Evolutionary conservation across 352 stramenopile genomes (phyloP).

Genomic region (Pseudoperonospora humuli): DNA sequence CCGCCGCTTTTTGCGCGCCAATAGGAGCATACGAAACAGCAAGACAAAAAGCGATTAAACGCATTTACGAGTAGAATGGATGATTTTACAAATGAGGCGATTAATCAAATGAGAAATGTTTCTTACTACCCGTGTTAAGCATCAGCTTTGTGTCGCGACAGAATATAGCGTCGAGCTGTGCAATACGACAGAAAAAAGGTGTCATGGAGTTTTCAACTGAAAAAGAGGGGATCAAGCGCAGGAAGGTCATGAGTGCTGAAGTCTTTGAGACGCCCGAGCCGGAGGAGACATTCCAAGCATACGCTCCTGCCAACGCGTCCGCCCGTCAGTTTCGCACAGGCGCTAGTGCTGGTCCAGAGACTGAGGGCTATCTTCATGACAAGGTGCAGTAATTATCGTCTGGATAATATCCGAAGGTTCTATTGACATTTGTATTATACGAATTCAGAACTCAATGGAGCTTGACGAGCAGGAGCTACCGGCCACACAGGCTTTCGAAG

Average conservation of each 20-base stretch:
- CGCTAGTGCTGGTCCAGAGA: slow-evolving; percentile 12
- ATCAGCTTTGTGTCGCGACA: too few species aligned
- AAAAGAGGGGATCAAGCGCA: slow-evolving; percentile 31
- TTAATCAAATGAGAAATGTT: too few species aligned
- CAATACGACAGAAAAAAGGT: too few species aligned
- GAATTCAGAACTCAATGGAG: slow-evolving; percentile 40
- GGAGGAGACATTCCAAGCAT: slow-evolving; percentile 53
- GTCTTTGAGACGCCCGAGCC: slow-evolving; percentile 73
- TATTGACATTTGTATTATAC: neutral
- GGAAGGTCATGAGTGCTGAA: slow-evolving; percentile 59
- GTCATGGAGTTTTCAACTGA: slow-evolving; percentile 30
- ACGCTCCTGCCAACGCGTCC: slow-evolving; percentile 32
- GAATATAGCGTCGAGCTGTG: too few species aligned
- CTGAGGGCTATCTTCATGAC: slow-evolving; percentile 46
- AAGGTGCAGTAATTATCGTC: slow-evolving; percentile 27
- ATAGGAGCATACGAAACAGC: too few species aligned
- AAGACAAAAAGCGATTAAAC: too few species aligned
- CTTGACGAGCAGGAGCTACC: slow-evolving; percentile 48
- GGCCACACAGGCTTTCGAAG: slow-evolving; percentile 55
- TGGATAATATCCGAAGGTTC: neutral
- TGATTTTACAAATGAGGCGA: too few species aligned
- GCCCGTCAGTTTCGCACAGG: slow-evolving; percentile 11
- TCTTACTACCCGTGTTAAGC: too few species aligned
- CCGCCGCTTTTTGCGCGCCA: too few species aligned
- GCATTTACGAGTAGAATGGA: too few species aligned